phyloP scores from a whole-genome alignment of 495 filamentous ascomycete genomes.

The Sphaerosporella brunnea region DNA sequence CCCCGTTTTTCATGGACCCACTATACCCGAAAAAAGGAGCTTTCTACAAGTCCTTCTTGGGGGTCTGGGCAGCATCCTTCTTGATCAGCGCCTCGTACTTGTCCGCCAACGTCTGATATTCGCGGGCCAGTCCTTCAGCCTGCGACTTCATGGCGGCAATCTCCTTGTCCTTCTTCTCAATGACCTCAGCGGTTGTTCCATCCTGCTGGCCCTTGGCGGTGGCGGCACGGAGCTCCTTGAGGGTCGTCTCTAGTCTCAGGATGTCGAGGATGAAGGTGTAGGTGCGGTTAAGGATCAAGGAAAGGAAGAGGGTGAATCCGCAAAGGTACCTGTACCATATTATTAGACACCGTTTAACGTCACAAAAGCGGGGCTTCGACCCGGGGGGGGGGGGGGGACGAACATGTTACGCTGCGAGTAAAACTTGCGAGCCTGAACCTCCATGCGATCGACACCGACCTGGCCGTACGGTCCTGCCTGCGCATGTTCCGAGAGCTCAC shows the following conservation, averaged over 20 bases:
- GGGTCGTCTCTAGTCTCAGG: conserved; percentile 78
- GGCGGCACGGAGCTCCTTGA: conserved; percentile 65
- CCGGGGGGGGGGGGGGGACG: neutral
- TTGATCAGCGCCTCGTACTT: conserved; percentile 43
- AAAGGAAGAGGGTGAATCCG: conserved; percentile 97
- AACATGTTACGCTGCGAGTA: conserved; percentile 98
- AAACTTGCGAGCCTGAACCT: conserved; percentile 98
- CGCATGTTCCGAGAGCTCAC: conserved; percentile 52
- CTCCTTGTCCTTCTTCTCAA: conserved; percentile 54
- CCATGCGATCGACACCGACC: conserved; percentile 79
- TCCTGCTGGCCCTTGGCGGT: conserved; percentile 56
- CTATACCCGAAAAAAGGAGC: too few species aligned
- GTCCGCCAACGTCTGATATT: conserved; percentile 73
- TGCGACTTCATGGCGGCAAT: conserved; percentile 74
- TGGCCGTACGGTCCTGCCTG: conserved; percentile 29
- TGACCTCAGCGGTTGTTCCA: conserved; percentile 37
- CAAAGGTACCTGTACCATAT: conserved; percentile 54
- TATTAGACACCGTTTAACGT: conserved; percentile 8
- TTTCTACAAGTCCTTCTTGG: conserved; percentile 28
- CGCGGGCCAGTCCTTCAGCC: conserved; percentile 50
- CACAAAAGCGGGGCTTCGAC: too few species aligned
- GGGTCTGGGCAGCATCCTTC: conserved; percentile 6
- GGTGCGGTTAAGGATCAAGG: conserved; percentile 95
- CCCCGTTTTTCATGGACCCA: too few species aligned
- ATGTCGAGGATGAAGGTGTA: conserved; percentile 94